These are phyloP conservation scores for Boletellus ananas DNA, from an alignment of 768 basidiomycete genomes.

Conservation along the genomic window DNA sequence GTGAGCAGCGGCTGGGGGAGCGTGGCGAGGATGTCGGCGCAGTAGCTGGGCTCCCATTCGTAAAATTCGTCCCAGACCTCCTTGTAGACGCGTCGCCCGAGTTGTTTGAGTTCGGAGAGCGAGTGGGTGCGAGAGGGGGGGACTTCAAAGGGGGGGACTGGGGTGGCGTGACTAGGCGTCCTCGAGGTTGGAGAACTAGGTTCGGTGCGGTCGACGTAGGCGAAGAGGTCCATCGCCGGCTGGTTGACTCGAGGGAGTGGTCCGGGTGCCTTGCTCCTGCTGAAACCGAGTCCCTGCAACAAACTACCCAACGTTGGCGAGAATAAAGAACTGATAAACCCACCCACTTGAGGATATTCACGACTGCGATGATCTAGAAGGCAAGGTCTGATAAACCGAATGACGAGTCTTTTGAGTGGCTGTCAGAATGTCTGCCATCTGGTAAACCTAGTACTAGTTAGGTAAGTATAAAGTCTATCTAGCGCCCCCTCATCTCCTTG, in stretches of 20 bases:
- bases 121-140: not conserved
- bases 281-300: no score
- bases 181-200: slow-evolving; percentile 9
- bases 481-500: slow-evolving; percentile 25
- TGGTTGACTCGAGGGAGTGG: not conserved
- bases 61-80: slow-evolving; percentile 46
- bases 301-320: no score
- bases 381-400: no score
- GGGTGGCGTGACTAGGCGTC: not conserved
- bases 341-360: no score
- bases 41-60: slow-evolving; percentile 38
- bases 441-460: no score
- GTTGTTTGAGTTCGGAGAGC: slow-evolving; percentile 12
- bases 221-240: slow-evolving; percentile 12
- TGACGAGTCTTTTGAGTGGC: no score
- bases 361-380: no score
- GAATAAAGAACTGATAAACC: no score
- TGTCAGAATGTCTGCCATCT: no score
- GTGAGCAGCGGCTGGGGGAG: slow-evolving; percentile 9
- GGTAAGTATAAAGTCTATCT: no score
- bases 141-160: not conserved
- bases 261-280: not conserved
- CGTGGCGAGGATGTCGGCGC: slow-evolving; percentile 21
- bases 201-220: slow-evolving; percentile 25
- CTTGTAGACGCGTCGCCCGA: slow-evolving; percentile 32